phyloP scores from a whole-genome alignment of 768 basidiomycete genomes.

The Mycena leptocephala region DNA sequence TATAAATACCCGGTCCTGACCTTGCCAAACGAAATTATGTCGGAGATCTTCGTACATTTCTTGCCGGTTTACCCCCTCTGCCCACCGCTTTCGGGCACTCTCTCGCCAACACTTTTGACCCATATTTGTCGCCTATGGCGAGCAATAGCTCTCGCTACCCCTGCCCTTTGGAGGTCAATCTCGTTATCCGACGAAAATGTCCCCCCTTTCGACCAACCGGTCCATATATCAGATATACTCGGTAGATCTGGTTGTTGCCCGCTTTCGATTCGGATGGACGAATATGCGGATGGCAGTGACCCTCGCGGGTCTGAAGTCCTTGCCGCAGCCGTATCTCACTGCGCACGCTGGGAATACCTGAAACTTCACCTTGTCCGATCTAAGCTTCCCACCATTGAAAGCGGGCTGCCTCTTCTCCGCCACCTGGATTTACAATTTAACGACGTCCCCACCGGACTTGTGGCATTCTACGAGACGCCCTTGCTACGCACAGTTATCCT shows the following conservation, averaged over 20 bases:
- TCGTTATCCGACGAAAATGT: background rate
- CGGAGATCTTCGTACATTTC: background rate
- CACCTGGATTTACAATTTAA: background rate
- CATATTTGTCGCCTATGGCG: background rate
- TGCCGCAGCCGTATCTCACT: background rate
- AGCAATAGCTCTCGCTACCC: background rate
- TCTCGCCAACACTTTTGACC: background rate
- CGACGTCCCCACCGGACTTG: too few relatives aligned
- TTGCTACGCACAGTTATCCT: background rate
- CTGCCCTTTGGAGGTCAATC: background rate
- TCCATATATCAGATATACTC: background rate
- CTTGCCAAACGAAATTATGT: background rate
- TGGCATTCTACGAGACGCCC: background rate
- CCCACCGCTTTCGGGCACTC: background rate
- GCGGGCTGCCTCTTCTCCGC: background rate
- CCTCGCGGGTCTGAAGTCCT: too few relatives aligned
- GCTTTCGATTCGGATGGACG: background rate
- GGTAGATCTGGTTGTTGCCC: background rate
- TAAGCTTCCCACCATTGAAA: background rate
- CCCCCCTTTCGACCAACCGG: background rate
- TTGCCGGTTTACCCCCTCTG: background rate
- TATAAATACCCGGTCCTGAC: background rate
- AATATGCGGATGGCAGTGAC: too few relatives aligned
- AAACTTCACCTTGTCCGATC: background rate
- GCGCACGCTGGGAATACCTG: background rate